phyloP scores from a whole-genome alignment of 148 eudicot genomes.

The Silene conica region DNA sequence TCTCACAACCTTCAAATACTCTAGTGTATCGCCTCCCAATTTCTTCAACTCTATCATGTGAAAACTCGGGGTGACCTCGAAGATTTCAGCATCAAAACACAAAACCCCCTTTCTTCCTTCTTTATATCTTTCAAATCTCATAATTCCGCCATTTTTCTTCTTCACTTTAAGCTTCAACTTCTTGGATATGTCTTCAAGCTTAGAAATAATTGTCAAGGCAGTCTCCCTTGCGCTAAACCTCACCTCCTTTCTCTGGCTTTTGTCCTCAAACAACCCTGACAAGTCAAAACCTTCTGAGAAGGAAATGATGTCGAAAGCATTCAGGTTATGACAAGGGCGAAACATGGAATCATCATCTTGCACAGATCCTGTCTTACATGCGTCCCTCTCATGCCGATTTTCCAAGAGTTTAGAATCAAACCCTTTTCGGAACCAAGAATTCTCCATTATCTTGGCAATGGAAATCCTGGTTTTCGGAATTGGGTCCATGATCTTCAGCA shows the following conservation, averaged over 20 bases:
- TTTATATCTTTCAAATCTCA: slow-evolving; percentile 42
- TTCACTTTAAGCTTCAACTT: slow-evolving; percentile 35
- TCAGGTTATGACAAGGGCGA: slow-evolving; percentile 33
- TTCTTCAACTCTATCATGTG: slow-evolving; percentile 53
- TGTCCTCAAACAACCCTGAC: slow-evolving; percentile 47
- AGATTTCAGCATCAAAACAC: slow-evolving; percentile 41
- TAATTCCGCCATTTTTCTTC: slow-evolving; percentile 41
- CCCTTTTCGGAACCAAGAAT: slow-evolving; percentile 43
- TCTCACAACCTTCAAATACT: slow-evolving; percentile 38
- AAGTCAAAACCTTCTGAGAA: slow-evolving; percentile 47
- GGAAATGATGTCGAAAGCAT: slow-evolving; percentile 51
- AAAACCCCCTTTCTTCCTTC: slow-evolving; percentile 41
- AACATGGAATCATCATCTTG: slow-evolving; percentile 22
- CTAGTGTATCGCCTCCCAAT: slow-evolving; percentile 42
- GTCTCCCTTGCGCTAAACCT: slow-evolving; percentile 34
- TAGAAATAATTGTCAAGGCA: slow-evolving; percentile 37
- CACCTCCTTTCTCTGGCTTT: slow-evolving; percentile 36
- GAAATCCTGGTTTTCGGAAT: slow-evolving; percentile 40
- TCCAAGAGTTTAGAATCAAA: slow-evolving; percentile 24
- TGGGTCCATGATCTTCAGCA: slow-evolving; percentile 43
- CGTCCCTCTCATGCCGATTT: slow-evolving; percentile 1
- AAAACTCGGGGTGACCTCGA: slow-evolving; percentile 47
- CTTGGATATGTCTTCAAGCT: slow-evolving; percentile 44
- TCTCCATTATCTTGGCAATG: slow-evolving; percentile 38
- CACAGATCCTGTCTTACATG: not conserved